Base-by-base conservation (phyloP, 306 rosid species). In the Comarum palustre region DNA sequence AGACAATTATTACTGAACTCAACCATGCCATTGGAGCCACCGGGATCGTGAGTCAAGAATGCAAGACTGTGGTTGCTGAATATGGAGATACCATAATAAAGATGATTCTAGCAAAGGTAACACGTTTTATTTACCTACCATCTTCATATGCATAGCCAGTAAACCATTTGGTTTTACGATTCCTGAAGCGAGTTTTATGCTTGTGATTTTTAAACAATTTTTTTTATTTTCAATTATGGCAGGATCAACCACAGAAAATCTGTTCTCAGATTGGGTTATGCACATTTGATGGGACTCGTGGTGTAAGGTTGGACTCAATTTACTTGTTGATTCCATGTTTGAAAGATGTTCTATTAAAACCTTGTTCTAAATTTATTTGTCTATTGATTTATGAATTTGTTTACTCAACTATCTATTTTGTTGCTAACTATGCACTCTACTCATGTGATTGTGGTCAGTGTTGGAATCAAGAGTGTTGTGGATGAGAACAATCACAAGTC, bases 1-100 rank as follows among this genome's bases (percentile, higher is more conserved):
- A 88, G 92, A 55, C 84, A 43, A 86, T 88, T 61, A 84, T 88
- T 25, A 81, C 93, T 32, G 84, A 88, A 84, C 81, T 88, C 70
- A 88, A 88, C 79, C 89, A 88, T 77, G 93, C 90, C 50, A 88
- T 88, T 81, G 93, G 93, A 48, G 93, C 93, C 48, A 55, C 93
- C 2, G 90, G 93, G 31, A 75, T 88, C 55, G 78, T 84, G 60
- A 88, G 90, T 76, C 86, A 86, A 77, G 90, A 88, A 73, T 88
- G 90, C 85, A 88, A 88, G 76, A 71, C 87, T 62, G 61, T 88
- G 54, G 93, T 88, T 76, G 75, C 87, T 17, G 77, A 86, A 73
- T 88, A 88, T 71, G 93, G 93, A 5, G 84, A 88, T 47, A 82
- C 89, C 78, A 88, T 88, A 57, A 76, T 88, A 36, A 36, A 88